These are phyloP conservation scores for Canavalia gladiata DNA, from an alignment of 306 rosid genomes.

Conservation along the genomic window DNA sequence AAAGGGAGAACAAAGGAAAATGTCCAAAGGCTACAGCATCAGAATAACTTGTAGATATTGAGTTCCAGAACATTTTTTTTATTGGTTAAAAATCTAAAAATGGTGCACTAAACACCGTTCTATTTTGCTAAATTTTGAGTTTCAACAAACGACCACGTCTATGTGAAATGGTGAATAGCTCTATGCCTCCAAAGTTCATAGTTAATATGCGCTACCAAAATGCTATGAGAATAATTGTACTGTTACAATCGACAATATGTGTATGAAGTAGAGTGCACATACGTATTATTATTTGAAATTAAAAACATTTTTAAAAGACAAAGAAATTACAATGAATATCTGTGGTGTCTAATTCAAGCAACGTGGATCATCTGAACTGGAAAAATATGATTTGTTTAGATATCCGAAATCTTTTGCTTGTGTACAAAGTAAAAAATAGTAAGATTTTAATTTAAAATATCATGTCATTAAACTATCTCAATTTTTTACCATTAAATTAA, in stretches of 20 bases:
- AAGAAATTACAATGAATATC: background rate
- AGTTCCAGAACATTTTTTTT: background rate
- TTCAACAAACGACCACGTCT: background rate
- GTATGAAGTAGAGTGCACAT: background rate
- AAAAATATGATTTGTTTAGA: too few relatives aligned
- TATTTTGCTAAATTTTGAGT: background rate
- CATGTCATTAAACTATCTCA: too few relatives aligned
- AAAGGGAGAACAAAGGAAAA: background rate
- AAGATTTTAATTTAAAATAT: too few relatives aligned
- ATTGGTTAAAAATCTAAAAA: background rate
- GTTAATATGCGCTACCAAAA: background rate
- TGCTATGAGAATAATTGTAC: slow-evolving; percentile 17
- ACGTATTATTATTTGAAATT: background rate
- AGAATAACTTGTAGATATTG: background rate
- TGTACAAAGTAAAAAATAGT: too few relatives aligned
- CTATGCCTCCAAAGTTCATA: background rate
- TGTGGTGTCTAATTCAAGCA: background rate
- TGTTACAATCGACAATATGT: background rate
- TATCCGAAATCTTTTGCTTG: too few relatives aligned
- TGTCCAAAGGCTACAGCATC: slow-evolving; percentile 10
- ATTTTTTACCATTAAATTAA: too few relatives aligned
- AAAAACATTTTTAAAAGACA: background rate
- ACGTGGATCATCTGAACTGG: too few relatives aligned
- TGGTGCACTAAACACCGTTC: background rate
- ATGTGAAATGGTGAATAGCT: background rate